Conservation (phyloP, 1,284 basidiomycete species). For the Pascua sp. region DNA sequence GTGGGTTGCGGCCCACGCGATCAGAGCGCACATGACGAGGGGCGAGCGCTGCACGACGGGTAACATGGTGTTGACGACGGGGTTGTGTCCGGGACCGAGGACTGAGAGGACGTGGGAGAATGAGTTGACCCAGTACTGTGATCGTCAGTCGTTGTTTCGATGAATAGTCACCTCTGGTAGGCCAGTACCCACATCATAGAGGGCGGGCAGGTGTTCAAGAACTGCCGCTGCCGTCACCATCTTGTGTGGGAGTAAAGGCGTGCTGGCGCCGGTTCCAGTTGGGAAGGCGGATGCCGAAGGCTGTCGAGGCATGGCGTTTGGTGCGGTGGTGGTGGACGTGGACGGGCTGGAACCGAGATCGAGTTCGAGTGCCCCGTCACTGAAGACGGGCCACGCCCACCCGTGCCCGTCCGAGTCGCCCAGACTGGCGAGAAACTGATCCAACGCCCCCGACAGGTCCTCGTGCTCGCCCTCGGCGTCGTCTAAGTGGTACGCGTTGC, state of each 20-base stretch:
- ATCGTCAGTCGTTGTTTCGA: background rate
- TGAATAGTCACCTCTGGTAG: too few relatives aligned
- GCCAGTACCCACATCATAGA: conserved; percentile 14
- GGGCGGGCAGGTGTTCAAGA: conserved; percentile 19
- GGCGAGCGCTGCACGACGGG: conserved; percentile 29
- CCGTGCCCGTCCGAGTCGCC: conserved; percentile 12
- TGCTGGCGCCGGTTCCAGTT: background rate
- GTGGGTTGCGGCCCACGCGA: conserved; percentile 33
- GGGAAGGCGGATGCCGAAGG: conserved; percentile 2
- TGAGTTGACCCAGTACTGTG: conserved; percentile 31
- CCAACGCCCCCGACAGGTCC: conserved; percentile 15
- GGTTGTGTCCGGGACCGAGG: conserved; percentile 28
- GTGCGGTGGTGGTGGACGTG: conserved; percentile 2
- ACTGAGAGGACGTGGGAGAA: conserved; percentile 33
- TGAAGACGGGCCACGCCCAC: conserved; percentile 19
- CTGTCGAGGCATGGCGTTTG: background rate
- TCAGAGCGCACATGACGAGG: conserved; percentile 29
- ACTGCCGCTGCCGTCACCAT: conserved; percentile 20
- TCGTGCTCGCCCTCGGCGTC: conserved; percentile 7
- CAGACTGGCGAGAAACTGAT: conserved; percentile 16
- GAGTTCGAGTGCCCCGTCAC: conserved; percentile 15
- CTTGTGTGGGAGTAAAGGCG: conserved; percentile 10
- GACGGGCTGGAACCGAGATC: conserved; percentile 8
- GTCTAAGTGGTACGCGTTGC: background rate
- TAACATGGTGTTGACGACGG: conserved; percentile 23